phyloP scores from a whole-genome alignment of 23 red algal species.

The Gracilaria caudata region DNA sequence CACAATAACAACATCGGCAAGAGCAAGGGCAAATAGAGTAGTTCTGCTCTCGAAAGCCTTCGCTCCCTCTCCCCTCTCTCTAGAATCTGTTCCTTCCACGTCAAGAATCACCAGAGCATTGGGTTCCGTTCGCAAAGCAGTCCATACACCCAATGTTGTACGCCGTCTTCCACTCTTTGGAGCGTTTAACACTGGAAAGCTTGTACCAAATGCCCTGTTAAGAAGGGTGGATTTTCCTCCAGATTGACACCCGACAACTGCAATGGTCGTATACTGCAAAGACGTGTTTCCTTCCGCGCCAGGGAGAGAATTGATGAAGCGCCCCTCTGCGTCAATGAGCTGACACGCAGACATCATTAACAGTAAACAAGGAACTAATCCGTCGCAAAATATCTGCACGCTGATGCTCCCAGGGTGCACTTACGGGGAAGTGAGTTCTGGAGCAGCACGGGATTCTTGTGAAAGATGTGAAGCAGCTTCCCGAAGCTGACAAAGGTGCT shows the following conservation, averaged over 20 bases:
- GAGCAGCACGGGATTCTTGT: background rate
- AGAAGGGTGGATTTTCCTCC: slow-evolving; percentile 96
- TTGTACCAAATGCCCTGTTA: slow-evolving; percentile 85
- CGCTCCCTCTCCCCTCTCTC: slow-evolving; percentile 90
- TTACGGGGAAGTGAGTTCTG: background rate
- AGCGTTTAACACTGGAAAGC: slow-evolving; percentile 96
- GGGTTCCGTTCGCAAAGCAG: slow-evolving; percentile 27
- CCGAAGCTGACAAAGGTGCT: too few relatives aligned
- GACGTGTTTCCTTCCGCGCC: slow-evolving; percentile 8
- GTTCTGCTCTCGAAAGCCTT: slow-evolving; percentile 79
- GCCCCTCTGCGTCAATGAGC: slow-evolving; percentile 63
- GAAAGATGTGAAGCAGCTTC: background rate
- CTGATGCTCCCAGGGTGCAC: too few relatives aligned
- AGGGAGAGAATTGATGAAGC: slow-evolving; percentile 34
- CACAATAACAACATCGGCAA: slow-evolving; percentile 84
- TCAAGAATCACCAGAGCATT: slow-evolving; percentile 74
- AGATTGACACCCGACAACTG: slow-evolving; percentile 91
- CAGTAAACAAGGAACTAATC: background rate
- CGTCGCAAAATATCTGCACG: background rate
- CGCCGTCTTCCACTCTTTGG: slow-evolving; percentile 72
- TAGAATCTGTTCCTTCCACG: slow-evolving; percentile 94
- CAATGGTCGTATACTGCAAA: slow-evolving; percentile 60
- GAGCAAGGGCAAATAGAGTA: slow-evolving; percentile 80
- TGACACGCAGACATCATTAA: slow-evolving; percentile 51
- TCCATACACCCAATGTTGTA: slow-evolving; percentile 90